A percentile compares a stretch with the other conserved stretches of the same genome.
These are phyloP conservation scores for Phialocephala sp. DNA, from an alignment of 2,329 filamentous ascomycete genomes.

Conservation along the genomic window DNA sequence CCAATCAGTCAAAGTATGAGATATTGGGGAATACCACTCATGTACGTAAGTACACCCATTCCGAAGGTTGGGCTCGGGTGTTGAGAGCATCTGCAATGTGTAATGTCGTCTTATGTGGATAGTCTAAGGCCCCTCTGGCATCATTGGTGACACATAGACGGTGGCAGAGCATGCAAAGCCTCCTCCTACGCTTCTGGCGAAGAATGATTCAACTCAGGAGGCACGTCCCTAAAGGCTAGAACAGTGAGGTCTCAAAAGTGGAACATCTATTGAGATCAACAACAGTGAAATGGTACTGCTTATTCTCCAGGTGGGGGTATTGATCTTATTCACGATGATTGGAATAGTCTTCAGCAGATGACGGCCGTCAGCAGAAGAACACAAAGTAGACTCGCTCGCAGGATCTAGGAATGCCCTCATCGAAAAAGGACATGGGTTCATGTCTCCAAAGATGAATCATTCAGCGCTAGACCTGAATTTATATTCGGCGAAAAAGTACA, in stretches of 20 bases:
- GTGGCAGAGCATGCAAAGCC: no score
- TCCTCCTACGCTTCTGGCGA: no score
- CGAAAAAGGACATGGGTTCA: not conserved
- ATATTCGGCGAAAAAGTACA: not conserved
- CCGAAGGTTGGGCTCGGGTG: no score
- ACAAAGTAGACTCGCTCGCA: not conserved
- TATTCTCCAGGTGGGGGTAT: not conserved
- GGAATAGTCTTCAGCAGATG: not conserved
- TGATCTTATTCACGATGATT: not conserved
- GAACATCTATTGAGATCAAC: not conserved
- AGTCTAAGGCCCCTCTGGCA: no score
- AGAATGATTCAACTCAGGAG: not conserved
- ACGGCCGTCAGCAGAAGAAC: not conserved
- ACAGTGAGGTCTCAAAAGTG: not conserved
- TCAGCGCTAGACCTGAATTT: not conserved
- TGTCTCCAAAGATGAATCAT: not conserved
- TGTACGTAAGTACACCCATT: no score
- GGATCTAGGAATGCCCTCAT: not conserved
- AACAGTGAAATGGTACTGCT: not conserved
- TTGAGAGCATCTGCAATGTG: no score
- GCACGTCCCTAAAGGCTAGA: no score
- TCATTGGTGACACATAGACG: no score
- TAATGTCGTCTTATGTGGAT: no score
- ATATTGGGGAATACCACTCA: no score
- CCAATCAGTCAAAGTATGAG: no score